Percentiles rank a stretch among this genome's conserved stretches.
phyloP scores from a whole-genome alignment of 169 alveolate species.

The Eimeria praecox region DNA sequence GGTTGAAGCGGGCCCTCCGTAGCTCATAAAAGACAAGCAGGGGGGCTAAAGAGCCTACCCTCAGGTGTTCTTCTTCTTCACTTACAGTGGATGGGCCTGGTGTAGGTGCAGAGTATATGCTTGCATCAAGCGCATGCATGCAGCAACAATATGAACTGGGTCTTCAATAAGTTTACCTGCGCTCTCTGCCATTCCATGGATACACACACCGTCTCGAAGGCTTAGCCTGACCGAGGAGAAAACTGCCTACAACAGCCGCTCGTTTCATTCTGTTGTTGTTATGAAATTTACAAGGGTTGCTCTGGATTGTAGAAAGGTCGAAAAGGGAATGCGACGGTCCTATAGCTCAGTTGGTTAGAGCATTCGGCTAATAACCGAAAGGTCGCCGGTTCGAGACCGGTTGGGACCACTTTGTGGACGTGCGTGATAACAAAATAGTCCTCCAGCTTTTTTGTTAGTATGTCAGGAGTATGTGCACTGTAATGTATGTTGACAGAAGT shows the following conservation, averaged over 20 bases:
- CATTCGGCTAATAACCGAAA: slow-evolving; percentile 10
- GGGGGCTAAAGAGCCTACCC: not conserved
- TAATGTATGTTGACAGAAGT: too few relatives aligned
- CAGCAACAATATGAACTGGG: not conserved
- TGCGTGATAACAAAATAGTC: not conserved
- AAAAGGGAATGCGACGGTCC: not conserved
- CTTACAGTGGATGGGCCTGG: too few relatives aligned
- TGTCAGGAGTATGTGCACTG: not conserved
- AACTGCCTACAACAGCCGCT: too few relatives aligned
- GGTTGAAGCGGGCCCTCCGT: too few relatives aligned
- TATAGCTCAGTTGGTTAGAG: slow-evolving; percentile 10
- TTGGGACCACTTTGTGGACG: not conserved
- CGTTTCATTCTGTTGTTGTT: too few relatives aligned
- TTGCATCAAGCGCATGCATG: not conserved
- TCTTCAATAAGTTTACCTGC: not conserved
- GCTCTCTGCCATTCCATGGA: too few relatives aligned
- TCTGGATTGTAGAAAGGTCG: not conserved
- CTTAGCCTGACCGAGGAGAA: too few relatives aligned
- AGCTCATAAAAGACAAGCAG: not conserved
- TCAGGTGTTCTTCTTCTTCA: too few relatives aligned
- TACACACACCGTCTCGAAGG: too few relatives aligned
- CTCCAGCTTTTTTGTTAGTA: not conserved
- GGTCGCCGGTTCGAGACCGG: slow-evolving; percentile 21
- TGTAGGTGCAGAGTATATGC: not conserved
- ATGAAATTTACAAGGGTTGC: not conserved